Evolutionary conservation across 371 early-diverging fungal species (phyloP).

Genomic region (Mortierella sp.): DNA sequence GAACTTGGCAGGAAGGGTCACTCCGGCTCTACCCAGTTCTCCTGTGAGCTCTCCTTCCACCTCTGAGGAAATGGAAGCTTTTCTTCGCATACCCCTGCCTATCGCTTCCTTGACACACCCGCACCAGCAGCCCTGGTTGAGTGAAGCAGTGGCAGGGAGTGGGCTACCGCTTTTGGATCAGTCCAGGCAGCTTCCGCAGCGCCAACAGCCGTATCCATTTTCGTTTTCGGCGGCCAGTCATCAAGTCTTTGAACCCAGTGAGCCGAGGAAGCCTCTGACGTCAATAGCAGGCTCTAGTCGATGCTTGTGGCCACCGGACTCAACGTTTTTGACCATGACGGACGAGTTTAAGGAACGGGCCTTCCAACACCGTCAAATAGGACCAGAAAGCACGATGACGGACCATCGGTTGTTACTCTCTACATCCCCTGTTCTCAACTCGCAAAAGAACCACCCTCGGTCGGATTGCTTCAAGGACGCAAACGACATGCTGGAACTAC

Average conservation of each 20-base stretch:
- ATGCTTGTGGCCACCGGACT: slow-evolving; percentile 46
- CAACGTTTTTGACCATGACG: slow-evolving; percentile 39
- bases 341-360: slow-evolving; percentile 13
- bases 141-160: too few species aligned
- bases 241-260: neutral
- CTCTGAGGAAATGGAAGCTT: slow-evolving; percentile 22
- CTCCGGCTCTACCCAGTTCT: slow-evolving; percentile 8
- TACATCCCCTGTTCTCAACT: neutral
- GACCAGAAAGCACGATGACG: neutral
- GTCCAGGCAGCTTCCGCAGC: too few species aligned
- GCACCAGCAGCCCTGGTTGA: too few species aligned
- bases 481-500: slow-evolving; percentile 18
- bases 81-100: slow-evolving; percentile 24
- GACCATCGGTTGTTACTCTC: neutral
- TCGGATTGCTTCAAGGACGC: slow-evolving; percentile 25
- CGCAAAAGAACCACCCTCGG: slow-evolving; percentile 20
- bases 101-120: slow-evolving; percentile 16
- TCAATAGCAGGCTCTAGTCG: slow-evolving; percentile 44
- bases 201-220: neutral
- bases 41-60: slow-evolving; percentile 9
- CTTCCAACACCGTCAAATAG: slow-evolving; percentile 10
- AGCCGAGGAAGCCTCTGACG: slow-evolving; percentile 32
- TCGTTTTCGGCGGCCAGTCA: neutral
- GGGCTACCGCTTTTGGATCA: too few species aligned
- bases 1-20: slow-evolving; percentile 3